Evolutionary conservation across 2,329 filamentous ascomycete species (phyloP).

Genomic region (Apiospora sp.): DNA sequence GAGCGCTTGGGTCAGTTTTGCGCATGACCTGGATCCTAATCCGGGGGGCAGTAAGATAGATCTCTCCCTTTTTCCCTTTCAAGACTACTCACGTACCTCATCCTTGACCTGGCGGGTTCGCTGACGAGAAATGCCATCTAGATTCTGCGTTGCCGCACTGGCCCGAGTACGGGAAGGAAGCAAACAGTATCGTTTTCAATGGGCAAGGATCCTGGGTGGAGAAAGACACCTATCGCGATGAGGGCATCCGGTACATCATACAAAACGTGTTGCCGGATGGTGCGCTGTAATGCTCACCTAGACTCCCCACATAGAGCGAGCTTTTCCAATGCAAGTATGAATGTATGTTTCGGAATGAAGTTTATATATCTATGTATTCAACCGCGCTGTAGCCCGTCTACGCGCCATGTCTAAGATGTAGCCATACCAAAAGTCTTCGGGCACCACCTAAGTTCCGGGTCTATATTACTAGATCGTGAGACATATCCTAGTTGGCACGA

Average conservation of each 20-base stretch:
- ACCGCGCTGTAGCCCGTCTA: too few relatives aligned
- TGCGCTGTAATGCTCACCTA: background rate
- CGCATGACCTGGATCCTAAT: constrained; percentile 54
- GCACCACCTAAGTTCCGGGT: too few relatives aligned
- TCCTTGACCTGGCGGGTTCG: too few relatives aligned
- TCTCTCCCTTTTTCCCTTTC: too few relatives aligned
- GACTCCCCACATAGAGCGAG: too few relatives aligned
- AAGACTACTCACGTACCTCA: background rate
- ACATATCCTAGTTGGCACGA: too few relatives aligned
- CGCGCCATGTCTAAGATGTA: too few relatives aligned
- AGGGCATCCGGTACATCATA: constrained; percentile 53
- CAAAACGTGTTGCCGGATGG: background rate
- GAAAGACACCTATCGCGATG: constrained; percentile 55
- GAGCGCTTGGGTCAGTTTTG: constrained; percentile 53
- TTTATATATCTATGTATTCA: too few relatives aligned
- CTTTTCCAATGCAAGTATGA: too few relatives aligned
- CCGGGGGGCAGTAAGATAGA: background rate
- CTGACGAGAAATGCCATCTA: constrained; percentile 13
- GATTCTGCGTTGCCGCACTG: constrained; percentile 31
- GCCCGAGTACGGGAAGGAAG: constrained; percentile 41
- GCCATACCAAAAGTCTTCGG: too few relatives aligned
- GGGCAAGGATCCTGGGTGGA: constrained; percentile 54
- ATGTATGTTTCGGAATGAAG: too few relatives aligned
- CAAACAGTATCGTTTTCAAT: constrained; percentile 56
- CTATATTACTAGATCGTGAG: too few relatives aligned